Percentiles rank a stretch among this genome's conserved stretches.
These are phyloP conservation scores for Elaeis guineensis DNA, from an alignment of 176 grass and related monocot species.

Conservation along the genomic window DNA sequence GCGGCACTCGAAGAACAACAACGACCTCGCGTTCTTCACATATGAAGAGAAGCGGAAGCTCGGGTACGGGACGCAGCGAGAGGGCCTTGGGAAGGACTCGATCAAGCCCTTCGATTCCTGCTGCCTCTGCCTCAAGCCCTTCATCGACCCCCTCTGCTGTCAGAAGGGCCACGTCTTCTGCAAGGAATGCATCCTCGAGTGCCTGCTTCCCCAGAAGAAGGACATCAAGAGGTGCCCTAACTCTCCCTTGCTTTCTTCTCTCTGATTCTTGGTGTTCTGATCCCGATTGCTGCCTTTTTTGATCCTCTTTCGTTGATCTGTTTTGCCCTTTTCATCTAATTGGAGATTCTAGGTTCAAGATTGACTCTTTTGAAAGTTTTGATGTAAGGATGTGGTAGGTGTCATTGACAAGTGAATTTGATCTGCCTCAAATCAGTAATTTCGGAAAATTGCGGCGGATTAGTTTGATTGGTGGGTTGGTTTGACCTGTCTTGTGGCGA, in stretches of 20 bases:
- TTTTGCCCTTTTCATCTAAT: background rate
- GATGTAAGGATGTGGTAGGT: too few species aligned
- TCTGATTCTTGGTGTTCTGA: too few species aligned
- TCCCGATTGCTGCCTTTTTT: background rate
- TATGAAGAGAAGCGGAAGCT: constrained; percentile 99
- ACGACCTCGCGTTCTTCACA: constrained; percentile 98
- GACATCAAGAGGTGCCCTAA: constrained; percentile 74
- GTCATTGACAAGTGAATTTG: too few species aligned
- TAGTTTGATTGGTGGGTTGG: too few species aligned
- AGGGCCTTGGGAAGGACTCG: constrained; percentile 93
- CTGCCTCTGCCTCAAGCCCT: constrained; percentile 46
- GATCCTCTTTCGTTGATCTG: background rate
- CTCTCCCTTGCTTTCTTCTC: background rate
- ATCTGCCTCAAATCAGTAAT: too few species aligned
- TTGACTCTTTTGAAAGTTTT: too few species aligned
- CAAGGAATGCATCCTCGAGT: constrained; percentile 84
- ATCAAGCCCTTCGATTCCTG: constrained; percentile 70
- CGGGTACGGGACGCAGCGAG: constrained; percentile 92
- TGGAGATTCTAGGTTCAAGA: background rate
- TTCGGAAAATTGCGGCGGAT: too few species aligned
- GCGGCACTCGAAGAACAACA: constrained; percentile 99
- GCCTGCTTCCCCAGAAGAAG: constrained; percentile 50
- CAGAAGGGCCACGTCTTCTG: constrained; percentile 94
- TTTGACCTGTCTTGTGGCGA: too few species aligned
- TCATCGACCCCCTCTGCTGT: constrained; percentile 80